Evolutionary conservation across 1,284 basidiomycete species (phyloP), one percentile per base, ranked within the genome.

Genomic region (Ustilago loliicola): DNA sequence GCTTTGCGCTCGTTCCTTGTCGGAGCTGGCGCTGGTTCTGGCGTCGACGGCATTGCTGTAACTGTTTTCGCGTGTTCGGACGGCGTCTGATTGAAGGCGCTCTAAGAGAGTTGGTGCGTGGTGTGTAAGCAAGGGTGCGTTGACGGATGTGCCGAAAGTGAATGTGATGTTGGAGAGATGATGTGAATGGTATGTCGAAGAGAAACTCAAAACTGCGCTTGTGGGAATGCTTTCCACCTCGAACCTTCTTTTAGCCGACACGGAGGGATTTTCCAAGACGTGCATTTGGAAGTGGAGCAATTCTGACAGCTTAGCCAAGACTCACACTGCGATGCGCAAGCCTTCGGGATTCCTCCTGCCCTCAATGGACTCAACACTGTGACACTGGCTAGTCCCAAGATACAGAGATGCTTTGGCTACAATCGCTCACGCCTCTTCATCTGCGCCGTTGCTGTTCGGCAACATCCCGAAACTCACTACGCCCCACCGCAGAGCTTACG

Each of bases 1-100:
- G 70, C 77, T 58, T 81, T 77, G 29, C 85, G 77, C 50, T 81
- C 77, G 45, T 72, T 63, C 34, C 85, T 75, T 38, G 81, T 83
- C 21, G 83, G 79, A 38, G 74, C 65, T n/a, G 79, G 72, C 27
- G 71, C 73, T 58, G 71, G 61, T 38, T 63, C 70, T 23, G 77
- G 47, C n/a, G 66, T 61, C 27, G 61, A 63, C 13, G 66, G 27
- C 71, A 73, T 73, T 13, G 40, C 15, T 21, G 51, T 21, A 17
- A 45, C 21, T 21, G 42, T 45, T 17, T 45, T 21, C 29, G 34
- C 30, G 29, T 27, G 47, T 25, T 7, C 42, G 42, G 3, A n/a
- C 19, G 6, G 21, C 11, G 21, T 45, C n/a, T 45, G 42, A 10
- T 45, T n/a, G n/a, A 11, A 45, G 6, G 5, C n/a, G 7, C 4